Evolutionary conservation across 805 yeast species (phyloP).

Genomic region (Yarrowia hollandica): DNA sequence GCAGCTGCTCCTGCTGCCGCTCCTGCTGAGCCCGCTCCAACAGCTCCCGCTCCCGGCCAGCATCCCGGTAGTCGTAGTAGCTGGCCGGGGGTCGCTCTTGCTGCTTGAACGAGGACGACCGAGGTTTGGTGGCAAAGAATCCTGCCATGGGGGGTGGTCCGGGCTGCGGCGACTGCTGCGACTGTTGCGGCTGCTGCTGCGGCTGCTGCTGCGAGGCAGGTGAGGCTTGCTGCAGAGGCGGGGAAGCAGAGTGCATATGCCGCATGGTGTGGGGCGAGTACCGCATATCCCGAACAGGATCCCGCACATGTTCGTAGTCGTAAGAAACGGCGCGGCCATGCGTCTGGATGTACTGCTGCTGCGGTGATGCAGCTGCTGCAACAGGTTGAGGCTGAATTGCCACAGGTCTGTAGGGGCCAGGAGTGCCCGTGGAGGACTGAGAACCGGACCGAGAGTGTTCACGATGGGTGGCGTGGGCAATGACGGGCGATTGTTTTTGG

Average conservation of each 20-base stretch:
- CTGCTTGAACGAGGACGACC: slow-evolving; percentile 24
- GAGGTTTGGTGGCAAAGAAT: slow-evolving; percentile 16
- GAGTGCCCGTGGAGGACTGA: slow-evolving; percentile 8
- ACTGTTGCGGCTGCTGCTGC: too few species aligned
- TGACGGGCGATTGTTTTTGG: not conserved
- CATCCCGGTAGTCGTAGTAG: not conserved
- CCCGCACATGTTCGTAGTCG: slow-evolving; percentile 15
- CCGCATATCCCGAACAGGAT: slow-evolving; percentile 8
- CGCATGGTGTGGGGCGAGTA: slow-evolving; percentile 22
- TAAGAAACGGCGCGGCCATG: not conserved
- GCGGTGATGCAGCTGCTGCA: not conserved
- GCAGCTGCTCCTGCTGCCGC: slow-evolving; percentile 7
- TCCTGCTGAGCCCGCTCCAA: not conserved
- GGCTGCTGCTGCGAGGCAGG: too few species aligned
- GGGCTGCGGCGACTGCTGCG: slow-evolving; percentile 16
- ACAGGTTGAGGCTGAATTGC: slow-evolving; percentile 21
- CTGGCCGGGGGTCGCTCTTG: not conserved
- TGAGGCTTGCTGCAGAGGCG: not conserved
- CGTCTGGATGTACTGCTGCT: not conserved
- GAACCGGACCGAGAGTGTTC: slow-evolving; percentile 10
- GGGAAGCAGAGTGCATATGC: slow-evolving; percentile 14
- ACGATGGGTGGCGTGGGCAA: not conserved
- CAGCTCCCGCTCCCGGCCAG: not conserved
- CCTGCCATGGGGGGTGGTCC: slow-evolving; percentile 26
- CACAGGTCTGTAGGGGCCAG: slow-evolving; percentile 5